These are phyloP conservation scores for maize (Zea mays) DNA, from an alignment of 176 grass and related monocot genomes.

Conservation along the genomic window Zm-B73-REFERENCE-NAM-5.0 NC_050102.1:169130001-169130500, in stretches of 20 bases:
- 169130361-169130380: slow-evolving; percentile 30
- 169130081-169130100: slow-evolving; percentile 16
- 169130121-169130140: neutral
- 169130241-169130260: slow-evolving; percentile 23
- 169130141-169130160: neutral
- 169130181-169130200: neutral
- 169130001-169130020: neutral
- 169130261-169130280: neutral
- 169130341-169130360: slow-evolving; percentile 33
- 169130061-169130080: slow-evolving; percentile 14
- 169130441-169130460: neutral
- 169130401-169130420: neutral
- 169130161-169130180: neutral
- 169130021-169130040: neutral
- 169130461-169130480: no score
- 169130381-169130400: slow-evolving; percentile 34
- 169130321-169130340: slow-evolving; percentile 49
- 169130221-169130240: neutral
- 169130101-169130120: neutral
- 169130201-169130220: neutral
- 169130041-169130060: slow-evolving; percentile 38
- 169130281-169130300: neutral
- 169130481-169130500: neutral
- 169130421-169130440: neutral
- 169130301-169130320: neutral